These are phyloP conservation scores for Podaxis sp. DNA, from an alignment of 768 basidiomycete species.

Conservation along the genomic window DNA sequence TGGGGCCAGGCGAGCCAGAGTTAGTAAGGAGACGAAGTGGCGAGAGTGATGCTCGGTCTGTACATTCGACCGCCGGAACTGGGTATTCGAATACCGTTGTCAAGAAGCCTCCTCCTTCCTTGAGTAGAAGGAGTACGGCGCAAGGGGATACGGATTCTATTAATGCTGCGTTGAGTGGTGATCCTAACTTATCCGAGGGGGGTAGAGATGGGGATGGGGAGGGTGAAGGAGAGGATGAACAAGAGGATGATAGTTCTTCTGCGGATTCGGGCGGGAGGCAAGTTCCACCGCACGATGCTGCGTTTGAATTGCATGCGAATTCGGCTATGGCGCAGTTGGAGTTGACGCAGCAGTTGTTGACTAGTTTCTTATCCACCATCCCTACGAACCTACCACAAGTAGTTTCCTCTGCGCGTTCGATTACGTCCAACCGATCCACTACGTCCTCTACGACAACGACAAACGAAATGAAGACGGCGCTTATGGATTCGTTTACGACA, in stretches of 20 bases:
- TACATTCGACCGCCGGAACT: not conserved
- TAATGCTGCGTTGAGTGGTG: not conserved
- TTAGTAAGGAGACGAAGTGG: slow-evolving; percentile 35
- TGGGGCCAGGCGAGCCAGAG: slow-evolving; percentile 3
- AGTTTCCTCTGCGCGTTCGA: not conserved
- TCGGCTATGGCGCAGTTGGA: slow-evolving; percentile 77
- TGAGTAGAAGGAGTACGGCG: not conserved
- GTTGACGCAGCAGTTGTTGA: slow-evolving; percentile 64
- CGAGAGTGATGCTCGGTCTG: slow-evolving; percentile 40
- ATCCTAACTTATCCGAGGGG: slow-evolving; percentile 8
- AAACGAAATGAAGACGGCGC: slow-evolving; percentile 43
- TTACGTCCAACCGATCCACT: not conserved
- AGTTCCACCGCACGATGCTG: slow-evolving; percentile 55
- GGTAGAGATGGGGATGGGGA: slow-evolving; percentile 30
- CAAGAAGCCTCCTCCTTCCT: not conserved
- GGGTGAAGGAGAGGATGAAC: slow-evolving; percentile 39
- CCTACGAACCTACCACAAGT: slow-evolving; percentile 2
- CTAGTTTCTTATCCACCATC: slow-evolving; percentile 39
- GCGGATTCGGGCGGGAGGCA: slow-evolving; percentile 35
- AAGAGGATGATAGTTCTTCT: slow-evolving; percentile 39
- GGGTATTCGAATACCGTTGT: slow-evolving; percentile 29
- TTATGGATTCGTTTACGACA: slow-evolving; percentile 58
- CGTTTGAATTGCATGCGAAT: slow-evolving; percentile 70
- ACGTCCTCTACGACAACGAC: not conserved
- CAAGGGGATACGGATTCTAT: slow-evolving; percentile 5